Evolutionary conservation across 331 rosid genomes (phyloP).

Genomic region (Erythrophleum ivorense): DNA sequence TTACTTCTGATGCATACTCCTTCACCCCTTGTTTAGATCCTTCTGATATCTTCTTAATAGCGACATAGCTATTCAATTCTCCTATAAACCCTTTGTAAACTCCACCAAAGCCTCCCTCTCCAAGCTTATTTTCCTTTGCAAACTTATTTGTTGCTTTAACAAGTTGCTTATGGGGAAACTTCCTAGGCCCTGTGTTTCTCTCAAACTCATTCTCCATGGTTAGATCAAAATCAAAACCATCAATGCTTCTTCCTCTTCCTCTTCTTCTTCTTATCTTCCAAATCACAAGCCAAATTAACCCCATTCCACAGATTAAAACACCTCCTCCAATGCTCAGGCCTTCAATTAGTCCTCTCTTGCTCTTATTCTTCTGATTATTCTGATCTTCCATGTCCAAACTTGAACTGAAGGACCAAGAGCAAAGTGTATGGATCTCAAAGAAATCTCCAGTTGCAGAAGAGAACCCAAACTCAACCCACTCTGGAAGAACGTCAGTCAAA

Average conservation of each 20-base stretch:
- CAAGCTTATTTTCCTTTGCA: constrained; percentile 37
- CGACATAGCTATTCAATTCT: constrained; percentile 31
- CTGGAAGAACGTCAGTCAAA: constrained; percentile 35
- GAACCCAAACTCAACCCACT: constrained; percentile 52
- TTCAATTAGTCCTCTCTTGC: not conserved
- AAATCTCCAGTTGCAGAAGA: constrained; percentile 39
- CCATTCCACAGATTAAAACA: constrained; percentile 30
- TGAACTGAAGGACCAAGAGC: constrained; percentile 46
- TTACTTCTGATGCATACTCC: constrained; percentile 53
- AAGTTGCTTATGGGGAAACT: constrained; percentile 47
- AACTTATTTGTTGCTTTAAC: constrained; percentile 44
- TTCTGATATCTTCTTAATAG: constrained; percentile 47
- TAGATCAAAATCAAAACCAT: constrained; percentile 15
- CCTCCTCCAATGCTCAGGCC: constrained; percentile 38
- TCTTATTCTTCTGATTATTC: not conserved
- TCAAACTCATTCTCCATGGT: constrained; percentile 44
- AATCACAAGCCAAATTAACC: constrained; percentile 6
- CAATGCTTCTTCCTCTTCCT: not conserved
- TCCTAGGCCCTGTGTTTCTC: constrained; percentile 39
- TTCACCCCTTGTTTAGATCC: constrained; percentile 50
- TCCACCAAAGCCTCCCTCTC: constrained; percentile 55
- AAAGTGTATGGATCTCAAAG: constrained; percentile 40
- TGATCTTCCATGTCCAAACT: constrained; percentile 24
- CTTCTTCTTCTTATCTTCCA: constrained; percentile 24
- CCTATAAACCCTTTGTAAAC: constrained; percentile 46